Evolutionary conservation across 495 filamentous ascomycete genomes (phyloP), one percentile per base, ranked within the genome.

Genomic region (Aspergillus biplanus): DNA sequence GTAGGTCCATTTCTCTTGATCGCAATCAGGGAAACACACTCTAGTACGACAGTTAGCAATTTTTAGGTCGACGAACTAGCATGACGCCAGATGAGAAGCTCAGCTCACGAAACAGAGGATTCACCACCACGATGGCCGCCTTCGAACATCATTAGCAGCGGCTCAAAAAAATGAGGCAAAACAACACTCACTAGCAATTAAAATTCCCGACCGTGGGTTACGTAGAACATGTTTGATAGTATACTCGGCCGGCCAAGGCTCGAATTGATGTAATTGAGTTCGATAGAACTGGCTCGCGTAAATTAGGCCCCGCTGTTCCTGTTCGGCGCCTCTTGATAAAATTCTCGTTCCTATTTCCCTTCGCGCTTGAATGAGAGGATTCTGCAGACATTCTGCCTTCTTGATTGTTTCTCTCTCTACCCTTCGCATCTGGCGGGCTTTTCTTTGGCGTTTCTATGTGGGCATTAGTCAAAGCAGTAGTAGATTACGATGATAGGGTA

Each of bases 21-120:
- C 71, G 48, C 67, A 69, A 33, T 78, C 74, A 49, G 76, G 75
- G 33, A 78, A 76, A 65, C 75, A 78, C 16, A 77, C 63, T 34
- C 75, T 78, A 27, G 31, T 59, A n/a, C 39, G 47, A 48, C 21
- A 31, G 33, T 67, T 42, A 49, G 50, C 21, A 31, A 37, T 67
- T 42, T 68, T 32, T 49, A 42, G 52, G 56, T 7, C 50, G 48
- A 59, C 21, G 21, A 31, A 44, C 49, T 47, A 50, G 46, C 52
- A 56, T 48, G 49, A 27, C 21, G 21, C 21, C 35, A 58, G 16
- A 12, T 9, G 31, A 33, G 37, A 58, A 60, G 53, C 39, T 52
- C 34, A 27, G 67, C 75, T 69, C 58, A 80, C 77, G 72, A 78
- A 33, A 77, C 70, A 39, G 72, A 73, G 16, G 73, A 77, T 52